Evolutionary conservation across 1,284 basidiomycete species (phyloP).

Genomic region (Apiotrichum gracile): DNA sequence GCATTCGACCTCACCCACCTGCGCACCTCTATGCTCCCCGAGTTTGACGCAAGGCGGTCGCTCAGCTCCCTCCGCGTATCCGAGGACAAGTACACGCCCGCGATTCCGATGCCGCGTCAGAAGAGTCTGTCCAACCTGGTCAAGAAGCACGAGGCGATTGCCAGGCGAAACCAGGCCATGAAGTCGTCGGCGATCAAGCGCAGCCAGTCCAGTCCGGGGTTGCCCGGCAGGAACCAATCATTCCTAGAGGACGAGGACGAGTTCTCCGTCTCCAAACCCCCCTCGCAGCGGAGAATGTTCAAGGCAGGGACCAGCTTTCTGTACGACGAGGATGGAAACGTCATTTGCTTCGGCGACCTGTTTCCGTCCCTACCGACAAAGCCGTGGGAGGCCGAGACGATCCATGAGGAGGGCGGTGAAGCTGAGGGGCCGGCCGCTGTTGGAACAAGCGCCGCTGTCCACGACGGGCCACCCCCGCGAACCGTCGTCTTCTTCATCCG

Average conservation of each 20-base stretch:
- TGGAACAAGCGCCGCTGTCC: neutral
- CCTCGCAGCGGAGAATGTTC: constrained; percentile 28
- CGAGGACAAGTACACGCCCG: neutral
- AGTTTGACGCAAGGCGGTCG: neutral
- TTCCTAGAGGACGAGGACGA: constrained; percentile 15
- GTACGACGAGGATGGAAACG: constrained; percentile 35
- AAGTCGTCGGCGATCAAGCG: no score
- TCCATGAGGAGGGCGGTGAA: neutral
- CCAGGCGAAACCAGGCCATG: neutral
- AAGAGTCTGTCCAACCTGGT: neutral
- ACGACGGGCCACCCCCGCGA: neutral
- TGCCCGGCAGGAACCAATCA: neutral
- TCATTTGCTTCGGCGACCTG: constrained; percentile 37
- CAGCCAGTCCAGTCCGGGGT: neutral
- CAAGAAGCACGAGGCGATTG: neutral
- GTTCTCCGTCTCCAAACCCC: constrained; percentile 28
- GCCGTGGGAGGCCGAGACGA: neutral
- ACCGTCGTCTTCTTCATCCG: constrained; percentile 45
- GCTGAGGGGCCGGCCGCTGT: neutral
- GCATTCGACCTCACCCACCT: neutral
- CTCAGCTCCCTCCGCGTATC: neutral
- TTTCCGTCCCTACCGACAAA: constrained; percentile 15
- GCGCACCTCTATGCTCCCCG: neutral
- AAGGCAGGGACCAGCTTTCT: constrained; percentile 41
- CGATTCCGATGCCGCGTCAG: neutral